These are phyloP conservation scores for Musa acuminata DNA, from an alignment of 176 grass and related monocot genomes.

Conservation along the genomic window DNA sequence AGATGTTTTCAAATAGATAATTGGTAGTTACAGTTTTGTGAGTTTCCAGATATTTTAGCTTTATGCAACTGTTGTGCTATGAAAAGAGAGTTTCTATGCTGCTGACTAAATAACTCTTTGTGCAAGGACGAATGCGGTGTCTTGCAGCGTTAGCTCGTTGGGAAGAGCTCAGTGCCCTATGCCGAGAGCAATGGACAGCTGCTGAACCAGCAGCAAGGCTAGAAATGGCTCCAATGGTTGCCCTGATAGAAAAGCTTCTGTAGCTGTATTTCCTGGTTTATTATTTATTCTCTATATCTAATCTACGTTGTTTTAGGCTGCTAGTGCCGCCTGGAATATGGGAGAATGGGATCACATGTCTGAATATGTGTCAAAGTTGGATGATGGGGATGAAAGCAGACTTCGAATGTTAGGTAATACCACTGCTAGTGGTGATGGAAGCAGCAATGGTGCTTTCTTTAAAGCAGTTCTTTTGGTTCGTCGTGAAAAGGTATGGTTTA, in stretches of 20 bases:
- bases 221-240: conserved; percentile 99
- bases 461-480: conserved; percentile 87
- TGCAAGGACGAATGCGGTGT: conserved; percentile 85
- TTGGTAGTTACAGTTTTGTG: neutral
- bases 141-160: conserved; percentile 86
- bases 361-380: conserved; percentile 85
- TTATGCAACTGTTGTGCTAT: no score
- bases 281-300: conserved; percentile 9
- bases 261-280: conserved; percentile 3
- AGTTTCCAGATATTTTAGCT: no score
- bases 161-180: conserved; percentile 85
- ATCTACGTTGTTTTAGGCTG: conserved; percentile 42
- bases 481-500: conserved; percentile 44
- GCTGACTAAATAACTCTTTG: conserved; percentile 14
- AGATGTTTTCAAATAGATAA: neutral
- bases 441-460: conserved; percentile 97
- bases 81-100: no score
- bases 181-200: conserved; percentile 96
- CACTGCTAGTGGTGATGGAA: conserved; percentile 87
- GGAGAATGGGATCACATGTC: conserved; percentile 97
- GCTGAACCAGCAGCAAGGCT: conserved; percentile 81
- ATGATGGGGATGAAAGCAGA: conserved; percentile 87
- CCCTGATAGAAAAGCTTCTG: neutral
- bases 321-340: conserved; percentile 97
- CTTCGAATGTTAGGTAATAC: conserved; percentile 75